A percentile compares a stretch with the other conserved stretches of the same genome.
Evolutionary conservation across 129 eudicot species (phyloP).

Genomic region (Lactuca sativa): DNA sequence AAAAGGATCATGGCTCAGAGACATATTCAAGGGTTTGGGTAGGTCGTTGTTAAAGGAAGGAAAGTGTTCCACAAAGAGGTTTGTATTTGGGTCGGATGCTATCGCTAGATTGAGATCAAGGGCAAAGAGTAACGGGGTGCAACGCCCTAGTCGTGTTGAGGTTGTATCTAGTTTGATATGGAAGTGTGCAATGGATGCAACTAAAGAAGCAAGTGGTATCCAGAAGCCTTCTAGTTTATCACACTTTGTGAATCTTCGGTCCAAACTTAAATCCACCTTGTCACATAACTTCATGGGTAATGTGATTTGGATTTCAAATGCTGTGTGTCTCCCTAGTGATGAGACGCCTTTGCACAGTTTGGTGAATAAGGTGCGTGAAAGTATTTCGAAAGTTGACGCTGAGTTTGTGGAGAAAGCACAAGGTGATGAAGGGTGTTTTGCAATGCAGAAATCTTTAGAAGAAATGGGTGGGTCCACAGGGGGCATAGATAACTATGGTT

Average conservation of each 20-base stretch:
- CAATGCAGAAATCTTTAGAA: not conserved
- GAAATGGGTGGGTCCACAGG: constrained; percentile 23
- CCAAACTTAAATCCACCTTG: constrained; percentile 13
- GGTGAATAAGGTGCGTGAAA: constrained; percentile 14
- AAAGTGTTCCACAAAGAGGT: constrained; percentile 27
- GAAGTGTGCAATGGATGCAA: constrained; percentile 19
- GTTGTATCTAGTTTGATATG: constrained; percentile 22
- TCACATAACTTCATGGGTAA: constrained; percentile 22
- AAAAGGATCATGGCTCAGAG: constrained; percentile 34
- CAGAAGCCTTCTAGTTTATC: constrained; percentile 4
- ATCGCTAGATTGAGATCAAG: not conserved
- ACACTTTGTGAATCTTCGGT: constrained; percentile 1
- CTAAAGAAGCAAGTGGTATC: constrained; percentile 4
- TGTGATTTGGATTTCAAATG: not conserved
- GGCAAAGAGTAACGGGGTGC: constrained; percentile 1
- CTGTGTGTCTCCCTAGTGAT: not conserved
- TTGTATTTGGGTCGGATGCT: constrained; percentile 2
- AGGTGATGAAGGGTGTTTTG: constrained; percentile 16
- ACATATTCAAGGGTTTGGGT: constrained; percentile 30
- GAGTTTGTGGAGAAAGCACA: constrained; percentile 20
- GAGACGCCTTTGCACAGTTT: not conserved
- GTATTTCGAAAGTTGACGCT: not conserved
- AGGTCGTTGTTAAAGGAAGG: constrained; percentile 47
- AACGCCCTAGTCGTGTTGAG: constrained; percentile 11
- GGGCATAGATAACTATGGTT: constrained; percentile 29